A percentile compares a stretch with the other conserved stretches of the same genome.
Conservation (phyloP, 495 filamentous ascomycete species). For the Xylaria cubensis region DNA sequence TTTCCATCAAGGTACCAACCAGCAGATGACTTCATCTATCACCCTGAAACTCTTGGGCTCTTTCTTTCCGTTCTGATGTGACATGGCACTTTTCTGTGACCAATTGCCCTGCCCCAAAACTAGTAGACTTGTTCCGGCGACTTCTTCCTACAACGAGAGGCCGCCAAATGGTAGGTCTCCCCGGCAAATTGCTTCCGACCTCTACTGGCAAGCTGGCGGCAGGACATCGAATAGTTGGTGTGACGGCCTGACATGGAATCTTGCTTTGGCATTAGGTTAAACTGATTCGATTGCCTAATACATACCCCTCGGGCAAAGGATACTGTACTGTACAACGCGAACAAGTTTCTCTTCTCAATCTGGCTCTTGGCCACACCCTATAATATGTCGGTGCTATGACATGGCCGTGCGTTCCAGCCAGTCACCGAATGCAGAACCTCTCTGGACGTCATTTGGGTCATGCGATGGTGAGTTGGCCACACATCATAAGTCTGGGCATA, state of each 20-base stretch:
- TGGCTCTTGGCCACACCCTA: background rate
- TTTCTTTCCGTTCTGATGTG: background rate
- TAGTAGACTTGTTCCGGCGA: background rate
- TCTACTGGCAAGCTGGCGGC: background rate
- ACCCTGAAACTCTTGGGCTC: background rate
- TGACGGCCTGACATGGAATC: conserved; percentile 2
- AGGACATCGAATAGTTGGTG: background rate
- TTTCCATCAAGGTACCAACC: background rate
- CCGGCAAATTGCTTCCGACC: background rate
- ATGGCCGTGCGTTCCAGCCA: conserved; percentile 11
- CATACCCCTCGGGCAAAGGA: background rate
- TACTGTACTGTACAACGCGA: no score
- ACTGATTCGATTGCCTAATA: conserved; percentile 2
- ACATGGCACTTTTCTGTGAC: background rate
- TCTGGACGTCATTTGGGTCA: conserved; percentile 26
- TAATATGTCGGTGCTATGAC: background rate
- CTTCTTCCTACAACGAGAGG: background rate
- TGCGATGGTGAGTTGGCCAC: conserved; percentile 19
- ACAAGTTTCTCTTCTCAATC: background rate
- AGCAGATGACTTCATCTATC: conserved; percentile 13
- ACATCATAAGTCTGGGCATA: conserved; percentile 4
- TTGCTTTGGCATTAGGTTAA: conserved; percentile 5
- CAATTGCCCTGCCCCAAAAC: background rate
- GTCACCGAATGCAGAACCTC: background rate
- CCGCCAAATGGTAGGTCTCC: background rate